phyloP scores from a whole-genome alignment of 2,329 filamentous ascomycete species.

The Sporothrix mexicana region DNA sequence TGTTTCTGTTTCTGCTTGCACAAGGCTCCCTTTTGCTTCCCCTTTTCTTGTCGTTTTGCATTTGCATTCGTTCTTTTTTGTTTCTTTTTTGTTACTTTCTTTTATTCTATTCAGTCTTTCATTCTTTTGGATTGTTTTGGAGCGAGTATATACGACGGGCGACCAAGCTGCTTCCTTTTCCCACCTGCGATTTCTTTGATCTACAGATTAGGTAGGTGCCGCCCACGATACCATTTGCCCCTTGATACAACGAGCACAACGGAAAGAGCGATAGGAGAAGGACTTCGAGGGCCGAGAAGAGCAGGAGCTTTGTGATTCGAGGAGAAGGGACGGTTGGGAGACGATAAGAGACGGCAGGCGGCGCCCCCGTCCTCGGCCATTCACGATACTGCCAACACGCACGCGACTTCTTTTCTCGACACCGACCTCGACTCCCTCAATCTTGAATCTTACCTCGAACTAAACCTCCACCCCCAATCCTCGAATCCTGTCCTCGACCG shows the following conservation, averaged over 20 bases:
- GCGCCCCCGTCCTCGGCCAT: not conserved
- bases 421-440: not conserved
- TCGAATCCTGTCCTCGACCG: not conserved
- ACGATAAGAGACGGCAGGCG: not conserved
- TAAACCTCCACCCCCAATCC: not conserved
- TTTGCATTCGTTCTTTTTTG: slow-evolving; percentile 17
- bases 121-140: not conserved
- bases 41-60: not conserved
- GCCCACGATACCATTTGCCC: not conserved
- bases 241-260: not conserved
- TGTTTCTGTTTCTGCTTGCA: slow-evolving; percentile 24
- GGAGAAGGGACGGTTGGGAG: slow-evolving; percentile 13
- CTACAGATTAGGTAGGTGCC: not conserved
- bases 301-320: not conserved
- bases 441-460: not conserved
- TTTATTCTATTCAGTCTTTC: slow-evolving; percentile 3
- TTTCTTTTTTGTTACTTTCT: slow-evolving; percentile 1
- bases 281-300: not conserved
- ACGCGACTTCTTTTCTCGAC: slow-evolving; percentile 1
- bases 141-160: not conserved
- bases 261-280: not conserved
- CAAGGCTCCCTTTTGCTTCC: not conserved
- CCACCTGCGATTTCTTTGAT: not conserved
- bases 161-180: slow-evolving; percentile 1
- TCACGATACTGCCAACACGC: not conserved